Evolutionary conservation across 2,329 filamentous ascomycete genomes (phyloP).

Genomic region (Cytospora mali): DNA sequence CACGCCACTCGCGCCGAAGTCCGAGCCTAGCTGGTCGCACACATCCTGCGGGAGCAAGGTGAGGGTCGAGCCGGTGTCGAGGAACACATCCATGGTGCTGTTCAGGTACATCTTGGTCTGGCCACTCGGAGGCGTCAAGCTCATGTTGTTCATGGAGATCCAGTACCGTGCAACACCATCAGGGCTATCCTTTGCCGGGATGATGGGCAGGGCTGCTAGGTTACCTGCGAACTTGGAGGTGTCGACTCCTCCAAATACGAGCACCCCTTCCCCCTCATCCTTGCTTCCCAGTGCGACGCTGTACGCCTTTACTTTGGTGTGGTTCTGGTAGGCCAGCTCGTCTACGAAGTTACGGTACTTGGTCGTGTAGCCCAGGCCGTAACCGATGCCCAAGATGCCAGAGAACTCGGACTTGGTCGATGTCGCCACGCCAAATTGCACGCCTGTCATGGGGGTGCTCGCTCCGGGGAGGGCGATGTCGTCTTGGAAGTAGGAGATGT

Average conservation of each 20-base stretch:
- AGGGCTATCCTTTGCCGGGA: constrained; percentile 56
- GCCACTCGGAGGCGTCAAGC: constrained; percentile 44
- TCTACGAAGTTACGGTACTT: constrained; percentile 56
- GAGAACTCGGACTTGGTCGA: constrained; percentile 50
- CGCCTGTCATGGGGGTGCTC: constrained; percentile 46
- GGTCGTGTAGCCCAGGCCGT: constrained; percentile 53
- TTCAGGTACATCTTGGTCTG: constrained; percentile 40
- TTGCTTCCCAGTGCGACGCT: constrained; percentile 67
- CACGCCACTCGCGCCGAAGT: constrained; percentile 48
- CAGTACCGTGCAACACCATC: constrained; percentile 57
- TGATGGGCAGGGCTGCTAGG: constrained; percentile 63
- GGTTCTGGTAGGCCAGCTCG: constrained; percentile 50
- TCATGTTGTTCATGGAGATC: constrained; percentile 51
- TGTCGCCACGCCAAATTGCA: constrained; percentile 69
- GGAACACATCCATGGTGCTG: constrained; percentile 58
- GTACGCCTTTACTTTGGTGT: constrained; percentile 64
- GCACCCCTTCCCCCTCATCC: constrained; percentile 60
- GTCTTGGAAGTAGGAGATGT: constrained; percentile 54
- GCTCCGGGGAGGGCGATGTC: constrained; percentile 47
- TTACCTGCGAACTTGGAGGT: constrained; percentile 63
- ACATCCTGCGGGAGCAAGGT: constrained; percentile 65
- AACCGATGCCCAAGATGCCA: constrained; percentile 76
- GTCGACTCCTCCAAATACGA: constrained; percentile 71
- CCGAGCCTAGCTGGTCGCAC: constrained; percentile 50
- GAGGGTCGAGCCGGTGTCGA: constrained; percentile 72